phyloP scores from a whole-genome alignment of 2,329 filamentous ascomycete species.

The Monascus ruber region DNA sequence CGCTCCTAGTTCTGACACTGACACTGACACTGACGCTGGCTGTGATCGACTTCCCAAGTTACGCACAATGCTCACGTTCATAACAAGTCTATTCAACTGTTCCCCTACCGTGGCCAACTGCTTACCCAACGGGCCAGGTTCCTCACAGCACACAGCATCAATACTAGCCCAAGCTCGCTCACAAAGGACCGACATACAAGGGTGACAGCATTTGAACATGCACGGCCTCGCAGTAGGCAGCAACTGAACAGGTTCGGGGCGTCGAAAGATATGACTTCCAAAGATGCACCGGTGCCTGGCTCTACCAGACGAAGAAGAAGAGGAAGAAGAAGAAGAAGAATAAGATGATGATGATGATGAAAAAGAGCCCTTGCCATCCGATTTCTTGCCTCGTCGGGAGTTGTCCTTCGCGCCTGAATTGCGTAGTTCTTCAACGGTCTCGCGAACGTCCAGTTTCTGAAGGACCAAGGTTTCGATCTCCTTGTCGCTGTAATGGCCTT shows the following conservation, averaged over 20 bases:
- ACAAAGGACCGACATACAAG: constrained; percentile 39
- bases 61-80: neutral
- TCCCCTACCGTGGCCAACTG: neutral
- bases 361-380: neutral
- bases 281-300: neutral
- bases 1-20: too few species aligned
- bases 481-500: constrained; percentile 31
- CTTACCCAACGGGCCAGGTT: neutral
- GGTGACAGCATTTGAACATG: constrained; percentile 36
- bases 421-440: constrained; percentile 8
- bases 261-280: constrained; percentile 4
- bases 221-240: constrained; percentile 19
- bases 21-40: too few species aligned
- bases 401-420: constrained; percentile 4
- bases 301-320: too few species aligned
- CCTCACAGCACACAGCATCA: constrained; percentile 1
- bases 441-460: constrained; percentile 26
- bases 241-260: neutral
- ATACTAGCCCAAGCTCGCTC: constrained; percentile 17
- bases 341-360: constrained; percentile 1
- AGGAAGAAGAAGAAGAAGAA: neutral
- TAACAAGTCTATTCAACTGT: neutral
- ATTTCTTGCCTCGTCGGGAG: constrained; percentile 1
- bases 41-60: neutral
- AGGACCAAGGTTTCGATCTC: constrained; percentile 30